Base-by-base conservation (phyloP, 495 filamentous ascomycete species). In the Parathielavia appendiculata region DNA sequence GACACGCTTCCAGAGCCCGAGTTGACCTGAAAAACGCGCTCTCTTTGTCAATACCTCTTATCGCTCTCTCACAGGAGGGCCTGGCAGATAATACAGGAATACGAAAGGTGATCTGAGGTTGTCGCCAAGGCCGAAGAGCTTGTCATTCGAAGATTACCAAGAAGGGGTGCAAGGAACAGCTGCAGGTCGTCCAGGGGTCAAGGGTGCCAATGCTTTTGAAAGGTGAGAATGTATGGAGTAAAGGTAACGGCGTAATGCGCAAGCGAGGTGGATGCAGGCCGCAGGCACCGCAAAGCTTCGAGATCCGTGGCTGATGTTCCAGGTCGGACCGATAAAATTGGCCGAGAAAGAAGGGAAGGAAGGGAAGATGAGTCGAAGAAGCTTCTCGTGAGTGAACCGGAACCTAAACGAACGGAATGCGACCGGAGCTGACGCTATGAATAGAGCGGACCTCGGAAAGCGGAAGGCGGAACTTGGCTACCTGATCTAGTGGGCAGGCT, bases 71-170 rank as follows among this genome's bases (percentile, higher is more conserved):
- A 41, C 20, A 41, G 16, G 10, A 45, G 6, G 40, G 14, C 20
- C 10, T 38, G 32, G 32, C 5, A 16, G 32, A 14, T 30, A 23
- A 43, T n/a, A 26, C 4, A 23, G 26, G 17, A 4, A 22, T 20
- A 40, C 22, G 23, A 30, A 22, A n/a, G 26, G 26, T 34, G 20
- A 44, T 52, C 22, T 46, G 56, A 62, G 58, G 50, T 36, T 57
- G 54, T 54, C 32, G 65, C 57, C 65, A 54, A 58, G 59, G 51
- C 40, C 41, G 34, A 46, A 57, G 54, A 60, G 56, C 56, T 58
- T 64, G 61, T 57, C 64, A 67, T 60, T 40, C 38, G n/a, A 57
- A 48, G 23, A 63, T 14, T 14, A 38, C 60, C 60, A 46, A 59
- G 46, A 38, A 20, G 8, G 26, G 20, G 23, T 8, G 41, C 60